These are phyloP conservation scores for Podosphaera xanthii DNA, from an alignment of 2,329 filamentous ascomycete genomes.

Conservation along the genomic window DNA sequence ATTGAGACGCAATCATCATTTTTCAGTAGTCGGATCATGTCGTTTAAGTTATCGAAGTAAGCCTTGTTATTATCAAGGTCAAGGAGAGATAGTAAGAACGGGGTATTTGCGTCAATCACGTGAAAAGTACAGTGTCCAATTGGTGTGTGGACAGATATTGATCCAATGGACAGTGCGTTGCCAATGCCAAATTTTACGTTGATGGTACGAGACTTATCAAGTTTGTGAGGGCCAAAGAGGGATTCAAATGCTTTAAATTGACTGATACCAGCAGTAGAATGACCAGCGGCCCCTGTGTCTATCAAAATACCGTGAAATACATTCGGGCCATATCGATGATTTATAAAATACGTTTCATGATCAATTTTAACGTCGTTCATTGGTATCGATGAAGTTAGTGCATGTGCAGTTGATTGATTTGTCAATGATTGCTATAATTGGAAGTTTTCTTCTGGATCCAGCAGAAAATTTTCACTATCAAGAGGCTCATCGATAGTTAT, in stretches of 20 bases:
- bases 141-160: background rate
- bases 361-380: background rate
- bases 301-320: background rate
- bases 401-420: background rate
- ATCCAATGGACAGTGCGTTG: background rate
- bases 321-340: background rate
- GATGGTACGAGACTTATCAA: background rate
- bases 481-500: background rate
- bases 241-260: background rate
- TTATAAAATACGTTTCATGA: background rate
- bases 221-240: background rate
- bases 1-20: background rate
- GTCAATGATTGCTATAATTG: background rate
- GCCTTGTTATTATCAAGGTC: background rate
- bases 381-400: background rate
- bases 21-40: background rate
- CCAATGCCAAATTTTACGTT: background rate
- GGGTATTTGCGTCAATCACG: background rate
- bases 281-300: background rate
- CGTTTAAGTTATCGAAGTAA: background rate
- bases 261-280: background rate
- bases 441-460: background rate
- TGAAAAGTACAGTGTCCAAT: background rate
- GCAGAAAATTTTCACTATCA: background rate
- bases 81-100: background rate